Evolutionary conservation across 2,329 filamentous ascomycete genomes (phyloP), one percentile per base, ranked within the genome.

Genomic region (Pseudogymnoascus sp.): DNA sequence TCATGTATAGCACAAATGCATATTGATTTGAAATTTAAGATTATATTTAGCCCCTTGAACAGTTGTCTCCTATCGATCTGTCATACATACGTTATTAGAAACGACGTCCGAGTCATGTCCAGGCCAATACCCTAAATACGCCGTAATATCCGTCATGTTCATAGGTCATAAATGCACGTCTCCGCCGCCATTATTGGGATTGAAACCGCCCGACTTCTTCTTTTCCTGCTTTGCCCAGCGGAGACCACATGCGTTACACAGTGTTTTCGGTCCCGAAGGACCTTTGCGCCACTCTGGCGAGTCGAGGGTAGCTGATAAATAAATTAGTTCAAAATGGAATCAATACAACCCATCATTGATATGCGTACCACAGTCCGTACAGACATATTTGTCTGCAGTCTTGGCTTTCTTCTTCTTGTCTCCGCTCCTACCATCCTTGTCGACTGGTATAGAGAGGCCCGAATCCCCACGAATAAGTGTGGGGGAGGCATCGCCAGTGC

Each of bases 261-360:
- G 77, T 7, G 93, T 97, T 75, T 97, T 97, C 1, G 92, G 92
- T 2, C 93, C 93, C 64, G 84, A 90, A 0, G 93, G 93, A 0
- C 93, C 93, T 73, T 96, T 97, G 64, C 93, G 82, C 93, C 93
- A 97, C 77, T 97, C 93, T 0, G 93, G 93, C 14, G 90, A 96
- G 71, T 97, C 92, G 39, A 95, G 80, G 0, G 91, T 97, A 35
- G 83, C 84, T 87, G 64, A 14, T 62, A 35, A 9, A 15, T 28
- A 6, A 9, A 25, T 65, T 53, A 63, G 62, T 57, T 6, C 11
- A 36, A 9, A 60, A 15, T 11, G 3, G 47, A 20, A 12, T 14
- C 4, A 5, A 33, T 2, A 53, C 15, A 7, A 28, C 15, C n/a
- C 8, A 20, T 20, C 6, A n/a, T 20, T 35, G 7, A 28, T 43